phyloP scores from a whole-genome alignment of 257 asterid genomes.

The Nicotiana otophora region DNA sequence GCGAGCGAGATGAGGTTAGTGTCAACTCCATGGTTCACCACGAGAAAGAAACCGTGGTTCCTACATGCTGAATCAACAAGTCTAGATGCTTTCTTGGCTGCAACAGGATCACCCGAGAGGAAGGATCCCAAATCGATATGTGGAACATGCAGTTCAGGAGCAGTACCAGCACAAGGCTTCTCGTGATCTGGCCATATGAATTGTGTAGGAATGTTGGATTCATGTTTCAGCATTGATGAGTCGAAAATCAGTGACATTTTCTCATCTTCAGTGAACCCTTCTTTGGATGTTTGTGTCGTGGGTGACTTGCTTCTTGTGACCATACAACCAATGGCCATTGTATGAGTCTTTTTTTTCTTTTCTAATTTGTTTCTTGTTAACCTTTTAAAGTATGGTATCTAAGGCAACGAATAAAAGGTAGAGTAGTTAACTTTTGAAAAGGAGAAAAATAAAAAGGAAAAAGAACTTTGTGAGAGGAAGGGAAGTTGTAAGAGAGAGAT shows the following conservation, averaged over 20 bases:
- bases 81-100: neutral
- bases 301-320: neutral
- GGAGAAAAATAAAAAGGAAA: too few species aligned
- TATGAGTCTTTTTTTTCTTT: too few species aligned
- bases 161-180: neutral
- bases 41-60: constrained; percentile 14
- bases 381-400: neutral
- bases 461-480: neutral
- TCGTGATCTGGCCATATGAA: constrained; percentile 17
- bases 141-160: neutral
- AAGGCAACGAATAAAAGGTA: neutral
- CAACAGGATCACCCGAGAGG: constrained; percentile 2
- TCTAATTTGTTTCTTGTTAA: too few species aligned
- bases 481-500: neutral
- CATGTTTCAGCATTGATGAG: neutral
- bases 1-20: constrained; percentile 1
- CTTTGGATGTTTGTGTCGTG: neutral
- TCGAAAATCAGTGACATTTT: neutral
- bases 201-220: constrained; percentile 9
- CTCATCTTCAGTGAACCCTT: neutral
- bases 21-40: constrained; percentile 10
- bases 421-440: neutral
- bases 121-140: neutral
- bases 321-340: constrained; percentile 8
- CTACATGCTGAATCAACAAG: constrained; percentile 10